Base-by-base conservation (phyloP, 1,284 basidiomycete species). In the Tilletia walkeri region DNA sequence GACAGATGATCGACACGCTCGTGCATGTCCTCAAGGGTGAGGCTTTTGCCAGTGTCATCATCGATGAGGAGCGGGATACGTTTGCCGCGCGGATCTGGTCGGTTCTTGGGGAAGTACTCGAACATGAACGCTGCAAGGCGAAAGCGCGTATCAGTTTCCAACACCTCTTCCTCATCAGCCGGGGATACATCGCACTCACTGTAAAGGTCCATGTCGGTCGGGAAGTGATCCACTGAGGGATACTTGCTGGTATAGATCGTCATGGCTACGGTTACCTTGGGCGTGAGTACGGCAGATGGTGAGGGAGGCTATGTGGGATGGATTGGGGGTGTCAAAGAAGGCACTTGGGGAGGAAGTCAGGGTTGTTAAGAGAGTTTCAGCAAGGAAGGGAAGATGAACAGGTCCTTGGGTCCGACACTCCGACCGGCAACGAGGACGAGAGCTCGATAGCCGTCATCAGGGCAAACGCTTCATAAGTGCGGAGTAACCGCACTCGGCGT, bases 171-270 rank as follows among this genome's bases (percentile, higher is more conserved):
- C 24, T 30, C 24, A 30, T 30, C 30, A n/a, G 30, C 20, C 24
- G 45, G 10, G 66, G 14, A 14, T 14, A 14, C 6, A 45, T 63
- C 20, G 10, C n/a, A 66, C 65, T 63, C 59, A 24, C 66, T 65
- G 69, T 78, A 80, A 34, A 80, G 72, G 54, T 78, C 75, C 49
- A 76, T 63, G 47, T 80, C 71, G 47, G 76, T 73, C 3, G 75
- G 78, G n/a, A 75, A 70, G 50, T 75, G 67, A 38, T 70, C 53
- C 48, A 76, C 73, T 14, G 71, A 68, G n/a, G 71, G 68, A 7
- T 69, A 70, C 30, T 66, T 30, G 59, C 76, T 74, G 6, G 72
- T 73, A 70, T 77, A 76, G 66, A 78, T 74, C 38, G 41, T 49
- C 41, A 49, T 49, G 10, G 24, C 59, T 12, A 59, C n/a, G 12